Evolutionary conservation across 192 early-diverging fungal genomes (phyloP), one percentile per base, ranked within the genome.

Genomic region (Entomortierella lignicola): DNA sequence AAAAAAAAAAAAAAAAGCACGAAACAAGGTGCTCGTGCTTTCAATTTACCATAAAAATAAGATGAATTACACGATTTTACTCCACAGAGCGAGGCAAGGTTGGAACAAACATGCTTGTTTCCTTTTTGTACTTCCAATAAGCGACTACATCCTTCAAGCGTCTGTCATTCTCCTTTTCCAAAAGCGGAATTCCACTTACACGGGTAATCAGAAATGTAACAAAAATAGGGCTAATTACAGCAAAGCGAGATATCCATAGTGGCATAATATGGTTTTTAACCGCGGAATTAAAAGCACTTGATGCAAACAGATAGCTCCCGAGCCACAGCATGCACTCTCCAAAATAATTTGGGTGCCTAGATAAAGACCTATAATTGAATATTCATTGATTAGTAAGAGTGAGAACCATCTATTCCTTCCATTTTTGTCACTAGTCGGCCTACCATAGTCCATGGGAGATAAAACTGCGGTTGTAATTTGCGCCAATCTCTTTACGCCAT

Each of bases 301-400:
- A 64, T 10, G 67, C 29, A 29, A 79, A 15, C 11, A 69, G 20
- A 4, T 64, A 69, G 48, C 77, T 75, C 50, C 66, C 71, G 21
- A 61, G 51, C 81, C 81, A 82, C n/a, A 82, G 42, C 2, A 77
- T 26, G 27, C 72, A 75, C 26, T 82, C 81, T 30, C 81, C 81
- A 66, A 82, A 82, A 41, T 82, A 82, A 17, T 82, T 82, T 27
- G 81, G 81, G 47, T 85, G 80, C 21, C 80, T 26, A 8, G 81
- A 81, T 32, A 82, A 23, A 8, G 75, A 79, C 75, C 79, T 81
- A 60, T 7, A 57, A 4, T 18, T 30, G 13, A 10, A 57, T 8
- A 12, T 15, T 1, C 21, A 55, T 23, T 12, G 39, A 31, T 27
- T 18, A 5, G 17, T 47, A 12, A 5, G 39, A 42, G 44, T 47